Evolutionary conservation across 495 filamentous ascomycete genomes (phyloP).

Genomic region (Annulohypoxylon stygium): DNA sequence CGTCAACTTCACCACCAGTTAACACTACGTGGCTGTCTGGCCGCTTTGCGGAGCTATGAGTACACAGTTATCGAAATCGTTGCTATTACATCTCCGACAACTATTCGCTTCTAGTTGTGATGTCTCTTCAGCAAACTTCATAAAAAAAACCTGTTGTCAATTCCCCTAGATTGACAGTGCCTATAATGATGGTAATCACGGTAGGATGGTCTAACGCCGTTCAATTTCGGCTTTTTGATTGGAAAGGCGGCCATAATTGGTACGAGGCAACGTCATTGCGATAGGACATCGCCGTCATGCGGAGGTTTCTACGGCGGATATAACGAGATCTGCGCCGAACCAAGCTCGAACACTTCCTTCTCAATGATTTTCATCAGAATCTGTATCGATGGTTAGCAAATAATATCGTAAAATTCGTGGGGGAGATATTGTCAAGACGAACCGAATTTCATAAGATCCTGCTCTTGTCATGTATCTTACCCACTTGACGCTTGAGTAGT

Average conservation of each 20-base stretch:
- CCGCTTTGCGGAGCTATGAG: conserved; percentile 23
- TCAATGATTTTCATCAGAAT: conserved; percentile 21
- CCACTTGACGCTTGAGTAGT: conserved; percentile 99
- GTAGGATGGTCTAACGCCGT: neutral
- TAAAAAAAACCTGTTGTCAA: conserved; percentile 14
- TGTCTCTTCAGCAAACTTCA: conserved; percentile 9
- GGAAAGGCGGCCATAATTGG: conserved; percentile 11
- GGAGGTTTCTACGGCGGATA: neutral
- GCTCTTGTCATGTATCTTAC: conserved; percentile 99
- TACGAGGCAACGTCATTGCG: conserved; percentile 3
- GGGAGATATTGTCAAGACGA: conserved; percentile 31
- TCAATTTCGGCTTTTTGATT: conserved; percentile 17
- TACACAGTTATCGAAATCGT: conserved; percentile 34
- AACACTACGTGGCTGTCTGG: conserved; percentile 6
- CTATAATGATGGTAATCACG: conserved; percentile 5
- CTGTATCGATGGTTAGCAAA: conserved; percentile 29
- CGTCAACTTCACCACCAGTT: conserved; percentile 19
- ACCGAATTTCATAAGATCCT: conserved; percentile 84
- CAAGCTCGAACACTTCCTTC: conserved; percentile 1
- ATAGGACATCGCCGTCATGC: conserved; percentile 8
- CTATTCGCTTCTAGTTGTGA: neutral
- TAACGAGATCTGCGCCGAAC: neutral
- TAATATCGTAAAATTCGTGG: neutral
- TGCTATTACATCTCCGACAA: conserved; percentile 35
- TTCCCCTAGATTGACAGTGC: conserved; percentile 13